Evolutionary conservation across 2,329 filamentous ascomycete species (phyloP), one percentile per base, ranked within the genome.

Genomic region (Sporothrix schenckii): DNA sequence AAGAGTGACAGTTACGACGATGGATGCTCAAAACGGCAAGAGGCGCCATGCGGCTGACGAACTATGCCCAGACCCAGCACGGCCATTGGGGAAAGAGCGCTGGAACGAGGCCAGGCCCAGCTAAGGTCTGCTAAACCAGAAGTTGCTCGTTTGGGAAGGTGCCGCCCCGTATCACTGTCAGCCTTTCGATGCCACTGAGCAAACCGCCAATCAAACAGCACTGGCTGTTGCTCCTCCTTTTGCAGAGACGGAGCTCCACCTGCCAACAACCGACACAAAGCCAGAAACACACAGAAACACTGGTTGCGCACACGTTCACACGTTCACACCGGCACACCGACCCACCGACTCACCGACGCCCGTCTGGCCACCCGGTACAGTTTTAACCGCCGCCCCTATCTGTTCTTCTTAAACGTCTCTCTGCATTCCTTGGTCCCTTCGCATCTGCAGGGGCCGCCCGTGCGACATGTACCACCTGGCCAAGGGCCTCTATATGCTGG

Each of bases 401-500:
- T 61, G 58, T 27, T 61, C 47, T 16, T 53, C 14, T 34, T 24
- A 44, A 10, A 9, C 39, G 30, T 49, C 47, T 4, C 16, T 19
- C 27, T 47, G 41, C 6, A 66, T 27, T 30, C 30, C n/a, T 50
- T 39, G 44, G 63, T 16, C 63, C 44, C 61, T 63, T 27, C 47
- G 61, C 63, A 52, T 10, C 27, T 50, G 44, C 19, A 50, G 27
- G 24, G 44, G 24, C 47, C 47, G 19, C 30, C 47, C 53, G 27
- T 66, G 63, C 63, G 47, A 66, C 34, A 97, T 97, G 94, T 98
- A 97, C 83, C 94, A 98, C 83, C 89, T 99, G 76, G 90, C 92
- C 77, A 97, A 97, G 80, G 94, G 93, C 72, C 86, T 99, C 71
- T 99, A 98, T 82, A 88, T 95, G 77, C 92, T 97, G 79, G 94